A percentile compares a stretch with the other conserved stretches of the same genome.
Conservation (phyloP, 1,284 basidiomycete species). For the Papiliotrema laurentii region DNA sequence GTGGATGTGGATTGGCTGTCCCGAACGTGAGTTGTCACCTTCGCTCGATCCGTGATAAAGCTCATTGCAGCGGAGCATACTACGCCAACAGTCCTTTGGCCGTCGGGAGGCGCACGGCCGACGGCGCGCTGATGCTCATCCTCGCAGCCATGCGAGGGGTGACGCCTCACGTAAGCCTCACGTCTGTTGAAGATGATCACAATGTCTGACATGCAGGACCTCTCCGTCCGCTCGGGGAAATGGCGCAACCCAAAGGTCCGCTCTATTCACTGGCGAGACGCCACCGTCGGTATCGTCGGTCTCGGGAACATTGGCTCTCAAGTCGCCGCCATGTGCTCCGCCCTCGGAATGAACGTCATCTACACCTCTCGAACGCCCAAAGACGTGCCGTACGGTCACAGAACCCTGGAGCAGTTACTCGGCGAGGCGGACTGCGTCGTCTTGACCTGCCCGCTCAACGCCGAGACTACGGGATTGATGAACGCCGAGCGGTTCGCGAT, state of each 20-base stretch:
- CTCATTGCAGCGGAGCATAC: conserved; percentile 18
- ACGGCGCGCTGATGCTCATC: conserved; percentile 27
- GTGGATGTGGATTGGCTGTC: conserved; percentile 25
- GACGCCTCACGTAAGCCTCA: conserved; percentile 13
- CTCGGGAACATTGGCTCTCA: conserved; percentile 13
- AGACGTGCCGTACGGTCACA: conserved; percentile 1
- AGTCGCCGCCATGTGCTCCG: conserved; percentile 7
- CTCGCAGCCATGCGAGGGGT: conserved; percentile 23
- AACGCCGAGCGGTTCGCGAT: conserved; percentile 1
- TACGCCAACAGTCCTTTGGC: conserved; percentile 34
- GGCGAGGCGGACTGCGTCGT: conserved; percentile 9
- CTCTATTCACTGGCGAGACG: conserved; percentile 15
- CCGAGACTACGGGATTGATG: conserved; percentile 10
- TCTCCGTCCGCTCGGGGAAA: conserved; percentile 15
- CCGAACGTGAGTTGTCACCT: conserved; percentile 12
- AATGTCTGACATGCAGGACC: conserved; percentile 12
- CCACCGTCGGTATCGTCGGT: conserved; percentile 15
- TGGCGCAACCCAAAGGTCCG: conserved; percentile 14
- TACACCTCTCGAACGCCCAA: neutral
- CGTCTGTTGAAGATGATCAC: neutral
- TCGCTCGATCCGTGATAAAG: neutral
- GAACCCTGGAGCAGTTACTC: conserved; percentile 8
- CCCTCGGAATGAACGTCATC: conserved; percentile 6
- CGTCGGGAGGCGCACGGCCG: conserved; percentile 32
- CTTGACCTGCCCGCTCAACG: conserved; percentile 10